These are phyloP conservation scores for Exophiala phaeomuriformis DNA, from an alignment of 2,329 filamentous ascomycete species.

Conservation along the genomic window DNA sequence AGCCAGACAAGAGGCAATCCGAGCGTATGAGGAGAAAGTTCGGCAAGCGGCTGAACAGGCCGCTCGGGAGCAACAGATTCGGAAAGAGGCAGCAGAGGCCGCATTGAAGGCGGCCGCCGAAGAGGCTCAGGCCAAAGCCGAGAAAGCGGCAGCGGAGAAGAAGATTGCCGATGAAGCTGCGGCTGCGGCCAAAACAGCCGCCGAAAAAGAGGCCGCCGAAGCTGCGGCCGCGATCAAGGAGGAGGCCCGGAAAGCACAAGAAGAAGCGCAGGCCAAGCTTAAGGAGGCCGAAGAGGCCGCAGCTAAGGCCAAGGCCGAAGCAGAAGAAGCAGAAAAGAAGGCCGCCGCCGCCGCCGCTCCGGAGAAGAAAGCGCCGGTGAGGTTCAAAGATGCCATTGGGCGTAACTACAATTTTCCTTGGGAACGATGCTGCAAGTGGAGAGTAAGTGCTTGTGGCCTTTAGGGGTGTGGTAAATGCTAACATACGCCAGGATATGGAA, in stretches of 20 bases:
- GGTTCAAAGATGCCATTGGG: slow-evolving; percentile 85
- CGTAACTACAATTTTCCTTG: slow-evolving; percentile 91
- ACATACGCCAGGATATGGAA: slow-evolving; percentile 63
- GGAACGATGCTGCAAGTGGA: slow-evolving; percentile 75
- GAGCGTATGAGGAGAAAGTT: slow-evolving; percentile 22
- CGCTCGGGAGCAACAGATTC: slow-evolving; percentile 25
- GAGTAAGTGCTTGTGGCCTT: slow-evolving; percentile 47
- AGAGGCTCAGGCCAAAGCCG: slow-evolving; percentile 41
- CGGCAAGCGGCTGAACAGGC: slow-evolving; percentile 22
- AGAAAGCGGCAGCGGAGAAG: slow-evolving; percentile 33
- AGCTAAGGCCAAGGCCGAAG: slow-evolving; percentile 28
- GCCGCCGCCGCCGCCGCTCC: slow-evolving; percentile 38
- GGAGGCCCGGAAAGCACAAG: slow-evolving; percentile 29
- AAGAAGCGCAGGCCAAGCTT: slow-evolving; percentile 32
- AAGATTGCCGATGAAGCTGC: slow-evolving; percentile 36
- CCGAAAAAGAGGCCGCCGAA: slow-evolving; percentile 33
- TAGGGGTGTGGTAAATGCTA: slow-evolving; percentile 1
- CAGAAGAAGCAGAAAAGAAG: slow-evolving; percentile 29
- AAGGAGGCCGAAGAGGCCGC: slow-evolving; percentile 31
- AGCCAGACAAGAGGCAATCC: slow-evolving; percentile 21
- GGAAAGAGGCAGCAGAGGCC: slow-evolving; percentile 38
- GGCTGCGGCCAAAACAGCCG: slow-evolving; percentile 34
- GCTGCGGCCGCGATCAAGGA: slow-evolving; percentile 31
- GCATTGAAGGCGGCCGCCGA: slow-evolving; percentile 41
- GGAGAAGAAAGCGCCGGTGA: slow-evolving; percentile 65